A percentile compares a stretch with the other conserved stretches of the same genome.
Evolutionary conservation across 1,284 basidiomycete species (phyloP).

Genomic region (Ceratobasidium sp.): DNA sequence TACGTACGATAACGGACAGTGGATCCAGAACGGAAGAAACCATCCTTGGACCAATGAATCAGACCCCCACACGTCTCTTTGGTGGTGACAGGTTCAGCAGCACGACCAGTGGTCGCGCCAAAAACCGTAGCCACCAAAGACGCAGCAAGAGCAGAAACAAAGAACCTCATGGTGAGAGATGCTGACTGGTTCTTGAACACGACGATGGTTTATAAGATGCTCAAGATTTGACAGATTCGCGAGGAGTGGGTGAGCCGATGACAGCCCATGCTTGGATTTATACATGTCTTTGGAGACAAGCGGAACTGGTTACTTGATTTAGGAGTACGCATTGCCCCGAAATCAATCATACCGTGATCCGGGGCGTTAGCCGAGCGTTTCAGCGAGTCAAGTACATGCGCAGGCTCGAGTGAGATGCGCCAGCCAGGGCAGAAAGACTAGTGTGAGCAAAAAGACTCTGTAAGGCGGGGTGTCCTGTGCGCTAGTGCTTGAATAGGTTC

Average conservation of each 20-base stretch:
- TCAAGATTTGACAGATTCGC: not conserved
- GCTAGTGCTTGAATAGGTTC: not conserved
- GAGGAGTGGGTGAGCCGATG: slow-evolving; percentile 22
- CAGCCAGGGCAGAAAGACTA: not conserved
- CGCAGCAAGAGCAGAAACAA: slow-evolving; percentile 8
- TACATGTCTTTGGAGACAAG: not conserved
- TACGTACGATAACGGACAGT: slow-evolving; percentile 18
- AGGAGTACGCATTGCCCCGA: not conserved
- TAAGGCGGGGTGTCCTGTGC: not conserved
- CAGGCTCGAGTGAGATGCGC: slow-evolving; percentile 32
- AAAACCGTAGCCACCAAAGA: not conserved
- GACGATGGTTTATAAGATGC: not conserved
- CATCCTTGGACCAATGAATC: slow-evolving; percentile 1
- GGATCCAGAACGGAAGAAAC: slow-evolving; percentile 24
- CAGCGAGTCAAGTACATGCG: not conserved
- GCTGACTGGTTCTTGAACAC: not conserved
- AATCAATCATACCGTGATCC: slow-evolving; percentile 17
- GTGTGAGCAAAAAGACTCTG: not conserved
- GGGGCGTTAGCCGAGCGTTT: slow-evolving; percentile 28
- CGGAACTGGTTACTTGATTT: slow-evolving; percentile 23
- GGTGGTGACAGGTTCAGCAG: slow-evolving; percentile 3
- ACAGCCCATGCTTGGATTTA: slow-evolving; percentile 4
- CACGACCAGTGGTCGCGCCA: slow-evolving; percentile 4
- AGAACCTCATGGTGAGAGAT: slow-evolving; percentile 27
- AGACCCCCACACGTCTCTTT: slow-evolving; percentile 22